Percentiles rank a stretch among this genome's conserved stretches.
These are phyloP conservation scores for Cytospora piceicola DNA, from an alignment of 2,329 filamentous ascomycete species.

Conservation along the genomic window DNA sequence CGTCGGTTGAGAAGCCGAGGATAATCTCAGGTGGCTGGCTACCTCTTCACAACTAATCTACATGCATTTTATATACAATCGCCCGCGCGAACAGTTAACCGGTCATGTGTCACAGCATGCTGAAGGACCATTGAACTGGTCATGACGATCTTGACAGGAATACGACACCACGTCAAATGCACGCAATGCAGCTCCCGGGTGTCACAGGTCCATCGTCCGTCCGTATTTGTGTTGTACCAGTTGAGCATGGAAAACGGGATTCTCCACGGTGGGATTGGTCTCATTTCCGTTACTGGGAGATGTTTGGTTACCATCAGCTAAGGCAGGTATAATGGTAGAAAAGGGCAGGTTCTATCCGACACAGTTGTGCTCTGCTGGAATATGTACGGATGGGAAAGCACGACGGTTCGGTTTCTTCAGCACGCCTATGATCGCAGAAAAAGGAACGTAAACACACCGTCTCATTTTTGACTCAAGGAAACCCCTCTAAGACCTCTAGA, in stretches of 20 bases:
- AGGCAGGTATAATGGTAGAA: constrained; percentile 9
- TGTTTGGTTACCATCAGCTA: neutral
- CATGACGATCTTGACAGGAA: constrained; percentile 10
- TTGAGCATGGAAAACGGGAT: neutral
- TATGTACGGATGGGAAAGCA: constrained; percentile 9
- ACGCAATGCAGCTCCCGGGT: constrained; percentile 13
- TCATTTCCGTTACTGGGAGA: neutral
- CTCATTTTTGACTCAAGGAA: neutral
- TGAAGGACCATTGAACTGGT: constrained; percentile 11
- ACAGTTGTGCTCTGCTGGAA: neutral
- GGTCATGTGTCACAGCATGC: constrained; percentile 20
- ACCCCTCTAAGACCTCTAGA: neutral
- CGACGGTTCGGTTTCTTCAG: constrained; percentile 7
- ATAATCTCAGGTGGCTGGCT: constrained; percentile 7
- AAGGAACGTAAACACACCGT: constrained; percentile 12
- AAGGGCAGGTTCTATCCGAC: neutral
- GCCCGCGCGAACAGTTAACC: constrained; percentile 15
- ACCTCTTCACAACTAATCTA: constrained; percentile 16
- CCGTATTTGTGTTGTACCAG: constrained; percentile 17
- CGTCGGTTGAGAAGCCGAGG: constrained; percentile 2
- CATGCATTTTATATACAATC: constrained; percentile 9
- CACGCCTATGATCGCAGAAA: neutral
- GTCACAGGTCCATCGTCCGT: constrained; percentile 8
- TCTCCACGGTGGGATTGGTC: constrained; percentile 2
- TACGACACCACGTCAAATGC: constrained; percentile 3